Percentiles rank a stretch among this genome's conserved stretches.
phyloP scores from a whole-genome alignment of 2,329 filamentous ascomycete genomes.

The Arthrobotrys musiformis region DNA sequence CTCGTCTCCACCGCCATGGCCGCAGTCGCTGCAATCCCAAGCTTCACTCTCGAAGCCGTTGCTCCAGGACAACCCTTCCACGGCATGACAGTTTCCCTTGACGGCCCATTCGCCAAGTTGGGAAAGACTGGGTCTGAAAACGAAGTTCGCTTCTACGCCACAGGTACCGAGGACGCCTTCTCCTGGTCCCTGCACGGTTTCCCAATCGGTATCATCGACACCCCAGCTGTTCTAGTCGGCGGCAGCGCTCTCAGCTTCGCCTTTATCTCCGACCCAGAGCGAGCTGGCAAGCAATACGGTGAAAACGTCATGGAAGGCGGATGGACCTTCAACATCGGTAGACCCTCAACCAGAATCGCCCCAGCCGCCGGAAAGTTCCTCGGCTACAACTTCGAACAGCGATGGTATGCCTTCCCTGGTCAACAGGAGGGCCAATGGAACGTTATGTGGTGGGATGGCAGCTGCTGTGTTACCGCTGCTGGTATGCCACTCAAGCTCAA shows the following conservation, averaged over 20 bases:
- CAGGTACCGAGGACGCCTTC: conserved; percentile 21
- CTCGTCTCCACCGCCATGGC: conserved; percentile 52
- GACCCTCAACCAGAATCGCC: conserved; percentile 43
- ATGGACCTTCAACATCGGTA: conserved; percentile 46
- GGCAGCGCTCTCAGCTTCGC: conserved; percentile 26
- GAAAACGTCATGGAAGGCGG: conserved; percentile 37
- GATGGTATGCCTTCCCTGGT: conserved; percentile 51
- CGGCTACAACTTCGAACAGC: conserved; percentile 52
- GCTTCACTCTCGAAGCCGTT: conserved; percentile 46
- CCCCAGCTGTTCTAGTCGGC: conserved; percentile 40
- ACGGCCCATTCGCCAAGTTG: conserved; percentile 35
- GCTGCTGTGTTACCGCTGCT: conserved; percentile 42
- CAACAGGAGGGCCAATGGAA: conserved; percentile 38
- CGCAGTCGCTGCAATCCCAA: conserved; percentile 34
- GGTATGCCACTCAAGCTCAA: conserved; percentile 51
- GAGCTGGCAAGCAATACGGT: conserved; percentile 41
- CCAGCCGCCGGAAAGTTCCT: conserved; percentile 51
- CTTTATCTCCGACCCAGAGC: conserved; percentile 39
- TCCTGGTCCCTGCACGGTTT: conserved; percentile 46
- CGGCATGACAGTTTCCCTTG: conserved; percentile 39
- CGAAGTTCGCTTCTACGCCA: conserved; percentile 45
- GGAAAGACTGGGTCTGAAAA: conserved; percentile 11
- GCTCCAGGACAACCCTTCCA: conserved; percentile 43
- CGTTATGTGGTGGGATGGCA: conserved; percentile 54
- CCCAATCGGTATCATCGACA: conserved; percentile 48